These are phyloP conservation scores for Stygiomarasmius scandens DNA, from an alignment of 1,284 basidiomycete genomes.

Conservation along the genomic window DNA sequence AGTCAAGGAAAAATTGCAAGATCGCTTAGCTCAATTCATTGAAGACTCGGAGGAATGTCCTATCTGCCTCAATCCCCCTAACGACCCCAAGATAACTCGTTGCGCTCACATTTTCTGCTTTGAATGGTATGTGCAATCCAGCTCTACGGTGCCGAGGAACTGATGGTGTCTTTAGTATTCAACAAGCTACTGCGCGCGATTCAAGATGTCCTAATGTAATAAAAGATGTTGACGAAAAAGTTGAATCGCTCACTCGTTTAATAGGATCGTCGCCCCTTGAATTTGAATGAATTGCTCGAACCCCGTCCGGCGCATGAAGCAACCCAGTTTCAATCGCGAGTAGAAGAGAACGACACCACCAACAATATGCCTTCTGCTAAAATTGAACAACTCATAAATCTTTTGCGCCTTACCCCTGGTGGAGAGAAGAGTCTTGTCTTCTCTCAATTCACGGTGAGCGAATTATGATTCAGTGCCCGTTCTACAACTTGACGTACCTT, in stretches of 20 bases:
- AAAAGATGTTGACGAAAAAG: neutral
- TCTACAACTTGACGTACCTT: neutral
- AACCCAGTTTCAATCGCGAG: conserved; percentile 55
- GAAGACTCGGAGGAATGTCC: conserved; percentile 87
- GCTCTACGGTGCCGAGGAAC: neutral
- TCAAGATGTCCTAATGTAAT: conserved; percentile 79
- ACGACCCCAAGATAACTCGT: conserved; percentile 76
- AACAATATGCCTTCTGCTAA: conserved; percentile 74
- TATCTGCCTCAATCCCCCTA: conserved; percentile 70
- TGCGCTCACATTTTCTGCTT: conserved; percentile 82
- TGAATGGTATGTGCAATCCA: conserved; percentile 52
- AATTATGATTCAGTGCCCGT: neutral
- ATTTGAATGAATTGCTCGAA: conserved; percentile 64
- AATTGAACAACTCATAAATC: conserved; percentile 76
- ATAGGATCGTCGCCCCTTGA: conserved; percentile 73
- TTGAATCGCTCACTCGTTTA: conserved; percentile 1
- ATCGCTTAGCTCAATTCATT: conserved; percentile 64
- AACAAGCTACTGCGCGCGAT: conserved; percentile 66
- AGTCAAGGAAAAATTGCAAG: conserved; percentile 61
- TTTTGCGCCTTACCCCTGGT: conserved; percentile 67
- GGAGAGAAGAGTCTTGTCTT: conserved; percentile 84
- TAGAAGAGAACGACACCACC: conserved; percentile 40
- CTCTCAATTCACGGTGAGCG: conserved; percentile 75
- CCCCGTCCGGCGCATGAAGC: conserved; percentile 67
- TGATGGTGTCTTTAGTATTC: conserved; percentile 49